Evolutionary conservation across 2,329 filamentous ascomycete genomes (phyloP).

Genomic region (Claviceps paspali): DNA sequence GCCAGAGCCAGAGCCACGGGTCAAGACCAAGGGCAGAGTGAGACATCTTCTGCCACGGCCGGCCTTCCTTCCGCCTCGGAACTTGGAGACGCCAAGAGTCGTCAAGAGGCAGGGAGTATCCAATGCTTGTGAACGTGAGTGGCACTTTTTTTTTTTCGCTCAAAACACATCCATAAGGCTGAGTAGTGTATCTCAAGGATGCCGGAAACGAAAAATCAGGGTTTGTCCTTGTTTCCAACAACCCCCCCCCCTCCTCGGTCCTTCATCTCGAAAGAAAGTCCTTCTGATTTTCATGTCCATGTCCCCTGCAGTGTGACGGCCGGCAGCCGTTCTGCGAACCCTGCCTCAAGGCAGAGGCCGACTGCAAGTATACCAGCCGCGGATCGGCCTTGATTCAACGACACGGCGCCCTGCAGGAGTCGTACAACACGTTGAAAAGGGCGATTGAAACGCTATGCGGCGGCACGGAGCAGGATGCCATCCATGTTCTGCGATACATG

Average conservation of each 20-base stretch:
- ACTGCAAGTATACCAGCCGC: not conserved
- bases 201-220: constrained; percentile 5
- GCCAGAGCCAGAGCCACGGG: not conserved
- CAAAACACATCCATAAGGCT: not conserved
- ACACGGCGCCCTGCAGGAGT: not conserved
- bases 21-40: not conserved
- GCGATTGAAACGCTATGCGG: not conserved
- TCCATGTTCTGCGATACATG: not conserved
- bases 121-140: constrained; percentile 2
- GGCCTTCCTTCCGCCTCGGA: not conserved
- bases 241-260: no score
- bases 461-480: constrained; percentile 1
- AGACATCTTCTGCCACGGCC: constrained; percentile 1
- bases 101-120: constrained; percentile 1
- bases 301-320: constrained; percentile 5
- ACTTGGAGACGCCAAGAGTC: not conserved
- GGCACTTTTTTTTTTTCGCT: not conserved
- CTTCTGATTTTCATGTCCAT: not conserved
- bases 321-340: not conserved
- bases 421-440: not conserved
- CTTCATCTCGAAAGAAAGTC: not conserved
- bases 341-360: not conserved
- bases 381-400: not conserved
- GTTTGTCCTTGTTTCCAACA: not conserved
- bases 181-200: constrained; percentile 1